Evolutionary conservation across 768 basidiomycete species (phyloP).

Genomic region (Sistotremastrum suecicum): DNA sequence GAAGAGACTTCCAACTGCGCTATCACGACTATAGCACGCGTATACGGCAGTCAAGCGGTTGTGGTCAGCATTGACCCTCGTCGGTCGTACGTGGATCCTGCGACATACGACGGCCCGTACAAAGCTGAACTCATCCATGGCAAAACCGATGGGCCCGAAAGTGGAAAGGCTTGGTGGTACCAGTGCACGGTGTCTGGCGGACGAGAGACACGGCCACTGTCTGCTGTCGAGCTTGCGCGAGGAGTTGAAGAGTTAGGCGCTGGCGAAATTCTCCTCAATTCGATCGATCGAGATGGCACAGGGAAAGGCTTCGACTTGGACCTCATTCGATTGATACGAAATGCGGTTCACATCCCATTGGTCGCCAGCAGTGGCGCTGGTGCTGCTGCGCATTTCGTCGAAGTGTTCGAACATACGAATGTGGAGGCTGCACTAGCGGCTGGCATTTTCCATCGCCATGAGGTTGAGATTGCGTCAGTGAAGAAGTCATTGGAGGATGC

Average conservation of each 20-base stretch:
- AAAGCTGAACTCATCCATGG: slow-evolving; percentile 42
- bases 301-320: slow-evolving; percentile 86
- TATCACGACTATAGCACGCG: slow-evolving; percentile 82
- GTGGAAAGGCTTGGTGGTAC: slow-evolving; percentile 91
- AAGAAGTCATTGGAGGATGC: slow-evolving; percentile 41
- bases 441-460: slow-evolving; percentile 88
- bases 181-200: slow-evolving; percentile 96
- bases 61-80: slow-evolving; percentile 95
- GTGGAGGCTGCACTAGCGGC: slow-evolving; percentile 92
- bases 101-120: slow-evolving; percentile 55
- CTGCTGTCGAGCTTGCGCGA: slow-evolving; percentile 79
- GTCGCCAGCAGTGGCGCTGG: slow-evolving; percentile 95
- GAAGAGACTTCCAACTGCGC: slow-evolving; percentile 57
- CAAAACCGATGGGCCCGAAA: slow-evolving; percentile 25
- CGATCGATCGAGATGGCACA: slow-evolving; percentile 92
- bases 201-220: slow-evolving; percentile 66
- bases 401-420: slow-evolving; percentile 65
- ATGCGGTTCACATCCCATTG: slow-evolving; percentile 74
- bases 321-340: slow-evolving; percentile 62
- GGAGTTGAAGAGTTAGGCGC: slow-evolving; percentile 89
- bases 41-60: slow-evolving; percentile 92
- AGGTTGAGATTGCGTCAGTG: slow-evolving; percentile 74
- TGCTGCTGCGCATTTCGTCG: slow-evolving; percentile 63
- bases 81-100: slow-evolving; percentile 60
- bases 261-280: slow-evolving; percentile 90